Percentiles rank a stretch among this genome's conserved stretches.
These are phyloP conservation scores for Phaeophleospora eucalypticola DNA, from an alignment of 2,329 filamentous ascomycete genomes.

Conservation along the genomic window DNA sequence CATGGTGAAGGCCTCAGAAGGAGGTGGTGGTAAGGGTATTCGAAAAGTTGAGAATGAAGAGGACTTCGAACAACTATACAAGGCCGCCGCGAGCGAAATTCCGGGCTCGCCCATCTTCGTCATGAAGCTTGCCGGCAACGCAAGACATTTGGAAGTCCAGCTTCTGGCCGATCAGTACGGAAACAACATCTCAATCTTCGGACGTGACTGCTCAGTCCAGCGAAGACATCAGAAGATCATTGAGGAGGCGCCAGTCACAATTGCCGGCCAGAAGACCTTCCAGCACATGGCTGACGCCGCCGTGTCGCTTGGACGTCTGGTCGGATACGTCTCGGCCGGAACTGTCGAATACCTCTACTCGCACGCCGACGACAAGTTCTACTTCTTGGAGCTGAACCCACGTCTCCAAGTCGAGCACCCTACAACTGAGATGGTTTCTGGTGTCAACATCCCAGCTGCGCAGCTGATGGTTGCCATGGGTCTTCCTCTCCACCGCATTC, in stretches of 20 bases:
- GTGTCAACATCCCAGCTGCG: constrained; percentile 92
- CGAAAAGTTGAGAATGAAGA: constrained; percentile 86
- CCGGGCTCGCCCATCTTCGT: constrained; percentile 99
- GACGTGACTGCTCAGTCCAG: constrained; percentile 97
- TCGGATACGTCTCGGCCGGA: constrained; percentile 97
- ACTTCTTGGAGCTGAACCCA: constrained; percentile 97
- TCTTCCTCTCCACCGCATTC: constrained; percentile 88
- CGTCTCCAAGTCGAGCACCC: constrained; percentile 99
- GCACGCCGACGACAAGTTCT: constrained; percentile 96
- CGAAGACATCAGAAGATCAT: constrained; percentile 99
- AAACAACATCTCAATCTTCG: constrained; percentile 98
- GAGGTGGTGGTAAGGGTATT: constrained; percentile 98
- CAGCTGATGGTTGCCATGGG: constrained; percentile 99
- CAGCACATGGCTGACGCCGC: constrained; percentile 94
- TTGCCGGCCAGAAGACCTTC: constrained; percentile 86
- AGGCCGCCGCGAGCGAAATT: constrained; percentile 93
- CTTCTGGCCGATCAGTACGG: constrained; percentile 97
- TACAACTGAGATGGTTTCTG: constrained; percentile 98
- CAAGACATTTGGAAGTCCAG: constrained; percentile 94
- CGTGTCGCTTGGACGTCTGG: constrained; percentile 85
- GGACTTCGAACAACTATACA: constrained; percentile 82
- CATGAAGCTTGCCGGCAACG: constrained; percentile 98
- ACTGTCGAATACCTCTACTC: constrained; percentile 99
- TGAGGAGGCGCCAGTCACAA: constrained; percentile 95
- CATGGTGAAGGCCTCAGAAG: constrained; percentile 99